Percentiles rank a stretch among this genome's conserved stretches.
phyloP scores from a whole-genome alignment of 441 rosid species.

The Erodium texanum region DNA sequence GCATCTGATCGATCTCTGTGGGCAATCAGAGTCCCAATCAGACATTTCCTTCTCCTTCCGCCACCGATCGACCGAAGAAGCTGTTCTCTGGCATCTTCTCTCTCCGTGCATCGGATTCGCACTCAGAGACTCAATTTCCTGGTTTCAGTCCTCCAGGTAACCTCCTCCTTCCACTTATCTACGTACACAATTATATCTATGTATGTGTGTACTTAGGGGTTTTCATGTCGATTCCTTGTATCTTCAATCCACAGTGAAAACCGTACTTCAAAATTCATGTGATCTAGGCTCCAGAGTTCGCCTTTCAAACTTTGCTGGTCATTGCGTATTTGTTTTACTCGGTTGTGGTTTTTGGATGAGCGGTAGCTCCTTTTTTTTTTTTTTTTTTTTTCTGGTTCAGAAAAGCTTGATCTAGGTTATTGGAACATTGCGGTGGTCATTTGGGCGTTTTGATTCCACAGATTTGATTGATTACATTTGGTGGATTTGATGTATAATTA shows the following conservation, averaged over 20 bases:
- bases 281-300: background rate
- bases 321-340: background rate
- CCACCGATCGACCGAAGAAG: slow-evolving; percentile 1
- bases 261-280: background rate
- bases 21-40: background rate
- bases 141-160: background rate
- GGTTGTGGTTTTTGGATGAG: background rate
- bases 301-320: background rate
- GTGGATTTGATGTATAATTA: background rate
- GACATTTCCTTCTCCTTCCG: slow-evolving; percentile 1
- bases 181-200: background rate
- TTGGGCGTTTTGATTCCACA: background rate
- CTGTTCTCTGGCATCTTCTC: background rate
- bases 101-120: background rate
- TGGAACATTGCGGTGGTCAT: background rate
- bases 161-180: background rate
- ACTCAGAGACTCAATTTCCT: background rate
- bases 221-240: background rate
- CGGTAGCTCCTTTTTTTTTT: slow-evolving; percentile 7
- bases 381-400: background rate
- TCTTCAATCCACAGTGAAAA: background rate
- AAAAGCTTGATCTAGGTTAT: background rate
- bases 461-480: background rate
- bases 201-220: background rate
- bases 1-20: background rate